phyloP scores from a whole-genome alignment of 78 protist species.

The Dictyostelium capitatum region DNA sequence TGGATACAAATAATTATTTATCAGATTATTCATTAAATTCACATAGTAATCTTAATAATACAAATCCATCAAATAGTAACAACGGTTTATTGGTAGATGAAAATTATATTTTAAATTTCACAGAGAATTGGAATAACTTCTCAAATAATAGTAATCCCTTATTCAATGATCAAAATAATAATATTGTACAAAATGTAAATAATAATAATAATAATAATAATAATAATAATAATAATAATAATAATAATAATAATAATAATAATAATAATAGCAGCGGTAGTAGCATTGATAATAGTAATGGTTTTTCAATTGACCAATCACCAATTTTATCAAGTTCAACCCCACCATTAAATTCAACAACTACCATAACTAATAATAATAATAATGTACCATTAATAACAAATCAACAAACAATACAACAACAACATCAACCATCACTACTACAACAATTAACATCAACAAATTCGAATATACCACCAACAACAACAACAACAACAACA shows the following conservation, averaged over 20 bases:
- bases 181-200: not conserved
- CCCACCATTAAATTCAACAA: not conserved
- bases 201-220: not conserved
- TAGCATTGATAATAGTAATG: conserved; percentile 8
- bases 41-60: not conserved
- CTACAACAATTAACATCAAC: not conserved
- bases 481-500: conserved; percentile 6
- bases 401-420: not conserved
- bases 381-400: not conserved
- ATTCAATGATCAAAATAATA: not conserved
- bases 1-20: not conserved
- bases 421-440: not conserved
- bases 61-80: not conserved
- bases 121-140: conserved; percentile 24
- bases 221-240: not conserved
- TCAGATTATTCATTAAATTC: not conserved
- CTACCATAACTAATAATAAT: not conserved
- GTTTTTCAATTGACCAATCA: not conserved
- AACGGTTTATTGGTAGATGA: conserved; percentile 1
- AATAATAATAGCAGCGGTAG: not conserved
- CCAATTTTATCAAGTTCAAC: conserved; percentile 11
- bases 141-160: not conserved
- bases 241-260: not conserved
- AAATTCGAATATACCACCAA: not conserved
- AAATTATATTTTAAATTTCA: conserved; percentile 20